A percentile compares a stretch with the other conserved stretches of the same genome.
Evolutionary conservation across 2,329 filamentous ascomycete genomes (phyloP).

Genomic region (Xylariaceae sp.): DNA sequence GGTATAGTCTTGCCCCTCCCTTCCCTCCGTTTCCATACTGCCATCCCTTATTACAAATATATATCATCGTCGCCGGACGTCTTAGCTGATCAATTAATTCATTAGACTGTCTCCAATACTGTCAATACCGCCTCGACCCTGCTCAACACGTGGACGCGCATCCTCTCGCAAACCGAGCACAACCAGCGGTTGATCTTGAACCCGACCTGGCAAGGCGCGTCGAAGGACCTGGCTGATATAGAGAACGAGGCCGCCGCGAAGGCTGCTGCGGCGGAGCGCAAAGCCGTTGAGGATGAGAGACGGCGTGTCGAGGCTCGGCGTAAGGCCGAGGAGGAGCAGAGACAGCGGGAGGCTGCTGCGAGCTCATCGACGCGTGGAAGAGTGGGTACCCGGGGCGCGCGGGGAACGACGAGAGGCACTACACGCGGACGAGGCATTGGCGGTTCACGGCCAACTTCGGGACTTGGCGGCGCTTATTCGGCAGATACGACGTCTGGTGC

Average conservation of each 20-base stretch:
- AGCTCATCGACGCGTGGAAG: conserved; percentile 14
- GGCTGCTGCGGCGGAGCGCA: conserved; percentile 72
- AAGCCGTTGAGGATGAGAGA: conserved; percentile 71
- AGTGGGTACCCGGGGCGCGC: conserved; percentile 10
- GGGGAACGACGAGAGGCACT: conserved; percentile 14
- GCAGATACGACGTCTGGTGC: conserved; percentile 29
- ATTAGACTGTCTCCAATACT: conserved; percentile 74
- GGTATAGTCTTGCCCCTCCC: conserved; percentile 39
- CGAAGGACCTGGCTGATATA: conserved; percentile 76
- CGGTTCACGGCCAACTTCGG: conserved; percentile 29
- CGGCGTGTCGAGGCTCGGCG: conserved; percentile 65
- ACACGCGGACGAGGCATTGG: conserved; percentile 15
- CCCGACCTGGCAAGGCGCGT: conserved; percentile 83
- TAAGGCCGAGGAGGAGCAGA: conserved; percentile 57
- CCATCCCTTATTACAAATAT: not conserved
- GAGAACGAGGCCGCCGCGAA: conserved; percentile 72
- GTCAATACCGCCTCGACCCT: conserved; percentile 83
- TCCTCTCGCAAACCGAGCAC: conserved; percentile 94
- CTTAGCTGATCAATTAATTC: conserved; percentile 6
- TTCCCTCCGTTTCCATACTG: not conserved
- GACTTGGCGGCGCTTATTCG: conserved; percentile 30
- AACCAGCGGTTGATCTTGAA: conserved; percentile 89
- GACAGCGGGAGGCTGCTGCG: conserved; percentile 37
- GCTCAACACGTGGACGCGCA: conserved; percentile 91
- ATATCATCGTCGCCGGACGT: not conserved